Evolutionary conservation across 2,329 filamentous ascomycete genomes (phyloP).

Genomic region (Ophiostoma himal-ulmi): DNA sequence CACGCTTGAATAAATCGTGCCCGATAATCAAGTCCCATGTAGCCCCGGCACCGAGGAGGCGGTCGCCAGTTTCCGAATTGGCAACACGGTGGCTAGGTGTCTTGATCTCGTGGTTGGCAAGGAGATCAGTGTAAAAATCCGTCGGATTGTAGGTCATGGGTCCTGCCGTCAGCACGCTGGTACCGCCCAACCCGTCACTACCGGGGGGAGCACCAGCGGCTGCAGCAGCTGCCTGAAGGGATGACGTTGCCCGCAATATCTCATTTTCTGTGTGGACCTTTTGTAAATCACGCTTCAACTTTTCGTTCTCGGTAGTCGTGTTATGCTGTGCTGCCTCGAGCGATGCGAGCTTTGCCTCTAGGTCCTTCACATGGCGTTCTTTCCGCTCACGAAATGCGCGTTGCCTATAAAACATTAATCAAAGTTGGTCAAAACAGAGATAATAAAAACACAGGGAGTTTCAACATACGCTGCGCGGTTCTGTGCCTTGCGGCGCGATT

Average conservation of each 20-base stretch:
- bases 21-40: conserved; percentile 86
- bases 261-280: conserved; percentile 86
- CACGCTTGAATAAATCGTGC: conserved; percentile 69
- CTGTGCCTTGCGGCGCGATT: conserved; percentile 55
- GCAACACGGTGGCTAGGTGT: conserved; percentile 63
- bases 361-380: conserved; percentile 82
- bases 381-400: conserved; percentile 94
- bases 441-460: neutral
- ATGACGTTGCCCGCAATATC: conserved; percentile 75
- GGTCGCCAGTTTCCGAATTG: conserved; percentile 59
- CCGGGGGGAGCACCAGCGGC: conserved; percentile 37
- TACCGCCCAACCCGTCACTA: conserved; percentile 39
- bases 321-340: conserved; percentile 69
- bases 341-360: conserved; percentile 75
- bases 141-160: conserved; percentile 66
- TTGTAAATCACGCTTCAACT: conserved; percentile 75
- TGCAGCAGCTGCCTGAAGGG: conserved; percentile 29
- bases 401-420: conserved; percentile 54
- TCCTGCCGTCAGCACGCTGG: conserved; percentile 52
- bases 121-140: conserved; percentile 62
- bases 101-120: conserved; percentile 58
- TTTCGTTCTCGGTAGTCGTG: conserved; percentile 77
- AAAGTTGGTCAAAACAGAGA: no score
- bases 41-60: conserved; percentile 66
- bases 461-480: conserved; percentile 55